These are phyloP conservation scores for Solanum virginianum DNA, from an alignment of 257 asterid genomes.

Conservation along the genomic window DNA sequence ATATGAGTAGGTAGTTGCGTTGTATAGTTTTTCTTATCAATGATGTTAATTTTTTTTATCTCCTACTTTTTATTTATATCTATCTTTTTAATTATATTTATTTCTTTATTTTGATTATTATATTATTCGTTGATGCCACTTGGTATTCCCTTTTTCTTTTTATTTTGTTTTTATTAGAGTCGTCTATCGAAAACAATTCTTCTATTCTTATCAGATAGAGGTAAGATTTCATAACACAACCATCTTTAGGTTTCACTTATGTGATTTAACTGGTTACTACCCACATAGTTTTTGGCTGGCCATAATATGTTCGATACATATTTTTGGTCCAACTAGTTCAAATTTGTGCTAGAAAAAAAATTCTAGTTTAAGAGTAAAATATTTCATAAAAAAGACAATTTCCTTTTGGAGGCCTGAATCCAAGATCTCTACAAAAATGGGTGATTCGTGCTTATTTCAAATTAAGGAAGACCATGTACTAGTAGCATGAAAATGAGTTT, in stretches of 20 bases:
- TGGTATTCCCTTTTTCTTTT: not conserved
- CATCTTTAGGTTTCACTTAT: fast-evolving
- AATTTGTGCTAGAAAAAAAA: not conserved
- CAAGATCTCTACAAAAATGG: not conserved
- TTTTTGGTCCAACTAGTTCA: not conserved
- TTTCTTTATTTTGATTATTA: not conserved
- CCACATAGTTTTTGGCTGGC: not conserved
- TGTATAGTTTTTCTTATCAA: not conserved
- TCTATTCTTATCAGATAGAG: not conserved
- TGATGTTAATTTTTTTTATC: not conserved
- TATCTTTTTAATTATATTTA: not conserved
- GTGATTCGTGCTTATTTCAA: not conserved
- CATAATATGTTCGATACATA: not conserved
- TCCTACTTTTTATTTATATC: not conserved
- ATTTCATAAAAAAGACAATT: not conserved
- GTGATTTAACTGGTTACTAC: not conserved
- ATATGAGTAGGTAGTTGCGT: not conserved
- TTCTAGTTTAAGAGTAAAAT: not conserved
- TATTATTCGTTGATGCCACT: not conserved
- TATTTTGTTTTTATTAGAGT: not conserved
- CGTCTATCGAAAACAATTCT: not conserved
- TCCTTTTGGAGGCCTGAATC: not conserved
- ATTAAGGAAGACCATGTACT: not conserved
- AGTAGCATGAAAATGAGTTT: not conserved
- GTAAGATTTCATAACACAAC: not conserved